phyloP scores from a whole-genome alignment of 2,329 filamentous ascomycete genomes.

The Colletotrichum tropicicola region DNA sequence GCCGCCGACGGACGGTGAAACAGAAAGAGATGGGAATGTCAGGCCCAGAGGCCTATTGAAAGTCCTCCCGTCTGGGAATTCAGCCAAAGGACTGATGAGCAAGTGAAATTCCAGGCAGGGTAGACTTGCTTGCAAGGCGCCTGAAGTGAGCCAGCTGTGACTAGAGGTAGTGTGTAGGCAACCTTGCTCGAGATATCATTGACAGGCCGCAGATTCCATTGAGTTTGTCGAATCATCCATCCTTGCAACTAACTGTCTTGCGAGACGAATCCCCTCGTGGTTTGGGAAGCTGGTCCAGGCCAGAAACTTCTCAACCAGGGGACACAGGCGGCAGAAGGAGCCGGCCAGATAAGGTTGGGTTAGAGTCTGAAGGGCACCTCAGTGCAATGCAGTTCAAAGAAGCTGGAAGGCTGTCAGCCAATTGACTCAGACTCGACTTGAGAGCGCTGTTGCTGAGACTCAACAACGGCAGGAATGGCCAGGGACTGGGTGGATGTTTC shows the following conservation, averaged over 20 bases:
- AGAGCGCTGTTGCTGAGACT: not conserved
- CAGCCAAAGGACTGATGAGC: no score
- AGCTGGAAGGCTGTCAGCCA: not conserved
- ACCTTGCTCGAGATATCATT: not conserved
- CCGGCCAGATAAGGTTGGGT: not conserved
- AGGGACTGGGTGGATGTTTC: conserved; percentile 1
- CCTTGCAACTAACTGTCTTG: not conserved
- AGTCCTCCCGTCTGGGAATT: no score
- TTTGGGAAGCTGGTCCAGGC: not conserved
- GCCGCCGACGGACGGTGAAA: no score
- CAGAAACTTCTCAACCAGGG: not conserved
- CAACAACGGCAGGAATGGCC: not conserved
- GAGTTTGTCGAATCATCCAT: not conserved
- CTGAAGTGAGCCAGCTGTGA: no score
- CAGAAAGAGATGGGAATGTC: no score
- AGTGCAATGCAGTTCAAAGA: no score
- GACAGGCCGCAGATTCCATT: not conserved
- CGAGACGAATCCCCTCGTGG: not conserved
- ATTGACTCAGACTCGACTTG: not conserved
- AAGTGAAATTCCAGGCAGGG: no score
- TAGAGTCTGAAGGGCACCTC: not conserved
- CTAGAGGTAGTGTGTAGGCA: not conserved
- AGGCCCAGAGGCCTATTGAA: no score
- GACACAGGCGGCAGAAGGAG: not conserved
- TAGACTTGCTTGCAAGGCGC: no score